These are phyloP conservation scores for Ephemerocybe angulata DNA, from an alignment of 768 basidiomycete species.

Conservation along the genomic window DNA sequence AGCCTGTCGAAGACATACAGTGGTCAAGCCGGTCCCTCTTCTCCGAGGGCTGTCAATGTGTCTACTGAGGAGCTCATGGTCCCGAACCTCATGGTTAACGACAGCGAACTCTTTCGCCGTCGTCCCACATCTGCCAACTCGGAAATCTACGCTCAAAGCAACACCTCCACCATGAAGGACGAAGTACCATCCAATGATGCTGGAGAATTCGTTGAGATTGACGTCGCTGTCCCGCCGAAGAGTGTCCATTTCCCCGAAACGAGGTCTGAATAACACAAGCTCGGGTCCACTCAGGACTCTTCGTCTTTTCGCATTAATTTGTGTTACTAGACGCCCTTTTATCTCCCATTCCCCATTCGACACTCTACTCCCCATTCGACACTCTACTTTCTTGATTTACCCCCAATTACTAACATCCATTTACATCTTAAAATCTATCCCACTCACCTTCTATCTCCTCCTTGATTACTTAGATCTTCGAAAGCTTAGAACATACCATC, in stretches of 20 bases:
- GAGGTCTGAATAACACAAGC: conserved; percentile 28
- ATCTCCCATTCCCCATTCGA: neutral
- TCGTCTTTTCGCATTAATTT: too few species aligned
- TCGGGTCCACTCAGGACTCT: conserved; percentile 2
- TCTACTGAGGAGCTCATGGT: too few species aligned
- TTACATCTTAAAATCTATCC: neutral
- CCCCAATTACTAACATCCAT: neutral
- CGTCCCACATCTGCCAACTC: too few species aligned
- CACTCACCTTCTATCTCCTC: too few species aligned
- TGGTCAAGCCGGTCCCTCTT: too few species aligned
- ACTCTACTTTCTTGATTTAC: neutral
- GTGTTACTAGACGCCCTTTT: too few species aligned
- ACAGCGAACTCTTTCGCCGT: too few species aligned
- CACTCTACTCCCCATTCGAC: neutral
- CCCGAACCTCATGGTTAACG: too few species aligned
- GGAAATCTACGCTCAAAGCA: too few species aligned
- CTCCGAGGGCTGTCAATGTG: too few species aligned
- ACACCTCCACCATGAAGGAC: conserved; percentile 1
- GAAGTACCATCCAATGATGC: neutral
- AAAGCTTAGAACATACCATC: too few species aligned
- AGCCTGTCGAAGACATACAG: too few species aligned
- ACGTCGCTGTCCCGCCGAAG: conserved; percentile 10
- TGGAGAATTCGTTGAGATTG: neutral
- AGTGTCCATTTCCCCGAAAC: conserved; percentile 29
- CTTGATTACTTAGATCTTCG: neutral